Evolutionary conservation across 2,329 filamentous ascomycete species (phyloP).

Genomic region (Magnaporthiopsis rhizophila): DNA sequence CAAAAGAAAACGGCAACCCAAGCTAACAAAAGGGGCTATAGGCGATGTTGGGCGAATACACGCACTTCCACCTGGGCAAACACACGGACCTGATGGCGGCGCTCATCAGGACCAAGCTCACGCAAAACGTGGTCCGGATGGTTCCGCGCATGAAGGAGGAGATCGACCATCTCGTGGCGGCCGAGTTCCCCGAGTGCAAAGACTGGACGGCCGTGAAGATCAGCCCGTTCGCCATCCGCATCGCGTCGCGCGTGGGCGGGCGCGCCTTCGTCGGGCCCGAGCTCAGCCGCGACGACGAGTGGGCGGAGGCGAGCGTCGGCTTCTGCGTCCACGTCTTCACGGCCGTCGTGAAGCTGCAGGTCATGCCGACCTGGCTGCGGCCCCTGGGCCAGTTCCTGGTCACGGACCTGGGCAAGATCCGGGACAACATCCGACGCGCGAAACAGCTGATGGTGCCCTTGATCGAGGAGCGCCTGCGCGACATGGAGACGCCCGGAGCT

Average conservation of each 20-base stretch:
- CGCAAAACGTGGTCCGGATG: conserved; percentile 34
- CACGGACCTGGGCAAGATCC: conserved; percentile 36
- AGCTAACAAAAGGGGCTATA: conserved; percentile 14
- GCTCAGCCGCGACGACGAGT: conserved; percentile 43
- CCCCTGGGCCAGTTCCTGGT: conserved; percentile 38
- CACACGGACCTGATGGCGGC: conserved; percentile 36
- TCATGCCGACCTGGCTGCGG: conserved; percentile 40
- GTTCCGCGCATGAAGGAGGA: conserved; percentile 38
- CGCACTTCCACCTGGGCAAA: conserved; percentile 38
- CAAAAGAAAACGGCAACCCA: too few species aligned
- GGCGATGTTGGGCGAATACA: conserved; percentile 44
- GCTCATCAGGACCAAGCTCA: conserved; percentile 37
- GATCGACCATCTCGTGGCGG: conserved; percentile 35
- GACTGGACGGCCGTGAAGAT: conserved; percentile 49
- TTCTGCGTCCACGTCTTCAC: conserved; percentile 42
- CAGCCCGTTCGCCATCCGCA: conserved; percentile 41
- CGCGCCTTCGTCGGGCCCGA: conserved; percentile 42
- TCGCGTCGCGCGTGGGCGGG: conserved; percentile 45
- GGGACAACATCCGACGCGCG: conserved; percentile 32
- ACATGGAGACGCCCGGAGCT: conserved; percentile 25
- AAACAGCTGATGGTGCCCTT: conserved; percentile 36
- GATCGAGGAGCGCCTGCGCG: conserved; percentile 35
- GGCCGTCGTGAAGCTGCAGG: conserved; percentile 40
- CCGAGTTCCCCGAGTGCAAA: conserved; percentile 40
- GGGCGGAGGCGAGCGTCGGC: conserved; percentile 44